phyloP scores from a whole-genome alignment of 2,329 filamentous ascomycete genomes.

The Nemania diffusa region DNA sequence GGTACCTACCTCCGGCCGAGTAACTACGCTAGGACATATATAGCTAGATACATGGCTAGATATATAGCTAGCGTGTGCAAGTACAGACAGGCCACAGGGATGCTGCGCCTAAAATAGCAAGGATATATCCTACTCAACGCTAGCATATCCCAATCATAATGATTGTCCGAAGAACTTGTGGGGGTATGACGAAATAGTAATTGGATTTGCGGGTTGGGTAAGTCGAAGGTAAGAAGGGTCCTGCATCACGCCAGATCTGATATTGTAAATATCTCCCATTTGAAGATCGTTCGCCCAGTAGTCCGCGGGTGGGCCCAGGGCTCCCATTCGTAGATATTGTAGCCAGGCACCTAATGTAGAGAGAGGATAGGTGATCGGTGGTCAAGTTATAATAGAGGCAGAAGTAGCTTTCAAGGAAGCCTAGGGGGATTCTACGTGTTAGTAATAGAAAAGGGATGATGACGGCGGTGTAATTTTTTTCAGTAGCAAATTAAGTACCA shows the following conservation, averaged over 20 bases:
- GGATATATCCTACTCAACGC: neutral
- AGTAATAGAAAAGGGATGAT: neutral
- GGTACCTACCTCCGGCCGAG: slow-evolving; percentile 25
- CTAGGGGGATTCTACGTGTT: neutral
- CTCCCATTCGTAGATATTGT: slow-evolving; percentile 2
- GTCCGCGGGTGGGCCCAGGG: neutral
- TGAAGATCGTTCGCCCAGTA: slow-evolving; percentile 26
- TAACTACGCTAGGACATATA: neutral
- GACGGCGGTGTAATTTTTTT: too few relatives aligned
- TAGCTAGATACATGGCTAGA: neutral
- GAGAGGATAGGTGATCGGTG: too few relatives aligned
- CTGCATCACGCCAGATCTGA: slow-evolving; percentile 33
- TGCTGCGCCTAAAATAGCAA: slow-evolving; percentile 18
- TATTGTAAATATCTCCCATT: slow-evolving; percentile 5
- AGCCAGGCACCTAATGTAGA: too few relatives aligned
- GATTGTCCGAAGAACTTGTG: neutral
- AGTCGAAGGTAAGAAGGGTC: slow-evolving; percentile 36
- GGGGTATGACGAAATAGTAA: slow-evolving; percentile 34
- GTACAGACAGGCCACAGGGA: slow-evolving; percentile 2
- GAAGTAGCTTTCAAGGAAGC: neutral
- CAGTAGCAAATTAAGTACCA: too few relatives aligned
- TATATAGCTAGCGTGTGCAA: neutral
- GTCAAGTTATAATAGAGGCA: too few relatives aligned
- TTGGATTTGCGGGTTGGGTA: slow-evolving; percentile 31
- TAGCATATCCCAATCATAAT: slow-evolving; percentile 16